phyloP scores from a whole-genome alignment of 768 basidiomycete species.

The Lentinula edodes region DNA sequence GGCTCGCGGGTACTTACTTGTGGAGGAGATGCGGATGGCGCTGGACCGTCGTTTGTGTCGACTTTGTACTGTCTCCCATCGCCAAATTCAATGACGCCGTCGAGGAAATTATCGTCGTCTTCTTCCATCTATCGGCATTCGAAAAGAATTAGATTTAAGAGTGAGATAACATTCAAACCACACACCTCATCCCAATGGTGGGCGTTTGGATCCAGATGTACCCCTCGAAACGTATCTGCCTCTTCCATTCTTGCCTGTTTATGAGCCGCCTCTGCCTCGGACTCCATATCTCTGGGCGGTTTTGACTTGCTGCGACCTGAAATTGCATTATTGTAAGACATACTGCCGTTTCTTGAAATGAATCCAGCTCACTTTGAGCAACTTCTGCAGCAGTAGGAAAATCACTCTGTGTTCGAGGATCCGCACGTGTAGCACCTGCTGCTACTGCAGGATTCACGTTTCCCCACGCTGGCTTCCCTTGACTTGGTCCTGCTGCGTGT shows the following conservation, averaged over 20 bases:
- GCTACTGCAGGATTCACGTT: slow-evolving; percentile 38
- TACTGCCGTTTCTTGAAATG: slow-evolving; percentile 7
- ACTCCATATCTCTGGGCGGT: slow-evolving; percentile 26
- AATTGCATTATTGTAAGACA: not conserved
- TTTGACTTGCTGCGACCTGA: not conserved
- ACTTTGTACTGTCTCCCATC: slow-evolving; percentile 92
- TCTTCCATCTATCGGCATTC: slow-evolving; percentile 66
- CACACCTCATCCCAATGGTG: slow-evolving; percentile 98
- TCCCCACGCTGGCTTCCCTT: slow-evolving; percentile 61
- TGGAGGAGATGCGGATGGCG: slow-evolving; percentile 20
- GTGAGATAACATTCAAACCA: slow-evolving; percentile 10
- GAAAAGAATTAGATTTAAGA: slow-evolving; percentile 1
- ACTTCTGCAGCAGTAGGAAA: slow-evolving; percentile 98
- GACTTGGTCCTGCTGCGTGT: slow-evolving; percentile 6
- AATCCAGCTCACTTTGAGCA: slow-evolving; percentile 59
- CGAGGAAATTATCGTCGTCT: slow-evolving; percentile 87
- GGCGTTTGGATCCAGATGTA: slow-evolving; percentile 88
- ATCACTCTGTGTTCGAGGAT: slow-evolving; percentile 50
- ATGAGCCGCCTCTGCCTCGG: slow-evolving; percentile 48
- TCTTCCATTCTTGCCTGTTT: slow-evolving; percentile 72
- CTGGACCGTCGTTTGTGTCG: slow-evolving; percentile 38
- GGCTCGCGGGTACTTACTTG: slow-evolving; percentile 10
- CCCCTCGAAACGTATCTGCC: slow-evolving; percentile 90
- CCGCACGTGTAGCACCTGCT: slow-evolving; percentile 30
- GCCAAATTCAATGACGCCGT: slow-evolving; percentile 84